Conservation (phyloP, 139 green algal genomes). For the Coccomyxa sp. region DNA sequence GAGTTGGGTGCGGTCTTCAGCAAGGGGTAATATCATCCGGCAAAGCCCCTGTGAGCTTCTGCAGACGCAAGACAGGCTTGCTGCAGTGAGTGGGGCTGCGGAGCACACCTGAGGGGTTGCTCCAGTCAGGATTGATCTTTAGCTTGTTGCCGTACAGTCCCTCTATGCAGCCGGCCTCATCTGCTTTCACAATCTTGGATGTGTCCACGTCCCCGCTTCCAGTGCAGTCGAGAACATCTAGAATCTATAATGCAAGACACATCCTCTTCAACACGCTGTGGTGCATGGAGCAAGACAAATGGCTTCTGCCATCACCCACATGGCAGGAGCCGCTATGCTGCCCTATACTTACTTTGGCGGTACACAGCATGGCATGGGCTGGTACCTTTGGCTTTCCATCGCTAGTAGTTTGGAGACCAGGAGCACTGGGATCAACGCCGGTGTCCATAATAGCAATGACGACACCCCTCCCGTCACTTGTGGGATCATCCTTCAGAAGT, state of each 20-base stretch:
- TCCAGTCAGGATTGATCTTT: conserved; percentile 67
- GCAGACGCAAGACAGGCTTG: too few relatives aligned
- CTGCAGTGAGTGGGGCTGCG: background rate
- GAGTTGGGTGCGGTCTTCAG: too few relatives aligned
- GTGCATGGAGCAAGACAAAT: background rate
- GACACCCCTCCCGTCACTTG: conserved; percentile 74
- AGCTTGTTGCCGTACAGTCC: conserved; percentile 54
- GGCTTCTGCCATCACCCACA: background rate
- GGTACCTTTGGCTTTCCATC: conserved; percentile 51
- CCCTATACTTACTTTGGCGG: background rate
- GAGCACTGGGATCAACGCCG: conserved; percentile 64
- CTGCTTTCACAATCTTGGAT: conserved; percentile 44
- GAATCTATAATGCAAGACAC: conserved; percentile 18
- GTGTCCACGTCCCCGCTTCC: conserved; percentile 88
- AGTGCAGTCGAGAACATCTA: conserved; percentile 75
- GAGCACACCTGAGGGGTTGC: conserved; percentile 63
- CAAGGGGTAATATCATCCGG: too few relatives aligned
- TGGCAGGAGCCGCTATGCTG: too few relatives aligned
- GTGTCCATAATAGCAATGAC: conserved; percentile 90
- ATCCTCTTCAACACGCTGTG: background rate
- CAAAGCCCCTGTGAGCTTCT: too few relatives aligned
- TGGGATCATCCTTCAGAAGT: conserved; percentile 39
- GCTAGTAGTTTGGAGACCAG: conserved; percentile 71
- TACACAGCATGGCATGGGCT: background rate
- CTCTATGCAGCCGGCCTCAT: conserved; percentile 58